Base-by-base conservation (phyloP, 768 basidiomycete genomes). In the Pulveroboletus sp. region DNA sequence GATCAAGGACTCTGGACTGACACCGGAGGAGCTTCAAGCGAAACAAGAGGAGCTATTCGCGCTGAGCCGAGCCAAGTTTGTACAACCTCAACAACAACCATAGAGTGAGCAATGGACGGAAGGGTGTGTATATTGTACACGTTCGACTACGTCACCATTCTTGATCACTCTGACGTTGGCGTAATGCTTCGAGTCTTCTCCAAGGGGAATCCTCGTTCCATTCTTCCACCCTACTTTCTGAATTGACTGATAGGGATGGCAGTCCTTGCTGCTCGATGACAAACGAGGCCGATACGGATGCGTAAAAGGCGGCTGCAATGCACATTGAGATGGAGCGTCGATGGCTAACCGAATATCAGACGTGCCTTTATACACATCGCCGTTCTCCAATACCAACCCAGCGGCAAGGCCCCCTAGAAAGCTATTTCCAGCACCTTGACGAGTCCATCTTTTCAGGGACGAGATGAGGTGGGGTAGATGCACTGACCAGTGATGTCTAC, bases 11-110 rank as follows among this genome's bases (percentile, higher is more conserved):
- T 90, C 88, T 38, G 95, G 93, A 35, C 71, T 96, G 72, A 88
- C 92, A 8, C 84, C 92, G 60, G 95, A 93, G 65, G 92, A 99
- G 62, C 79, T 97, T 27, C 71, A 86, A 32, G 84, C 81, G 51
- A 80, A 86, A 64, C 96, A 99, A 70, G 89, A 97, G 65, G 80
- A 82, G 56, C 74, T 99, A 24, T 98, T 99, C 61, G 94, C 93
- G n/a, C 84, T 84, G 39, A 91, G 89, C 67, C 81, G 89, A 57
- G 88, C 86, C 35, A 87, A 79, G 71, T 90, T 80, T 64, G 80
- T 83, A 60, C 81, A 82, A 53, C 74, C 73, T 7, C 81, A 79
- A 62, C 79, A 77, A 17, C 63, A 54, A 49, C 17, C 62, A 42
- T 62, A 33, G 55, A 38, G 46, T 46, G 52, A 46, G 48, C 39